Evolutionary conservation across 2,329 filamentous ascomycete species (phyloP), one percentile per base, ranked within the genome.

Genomic region (Aspergillus puulaauensis): DNA sequence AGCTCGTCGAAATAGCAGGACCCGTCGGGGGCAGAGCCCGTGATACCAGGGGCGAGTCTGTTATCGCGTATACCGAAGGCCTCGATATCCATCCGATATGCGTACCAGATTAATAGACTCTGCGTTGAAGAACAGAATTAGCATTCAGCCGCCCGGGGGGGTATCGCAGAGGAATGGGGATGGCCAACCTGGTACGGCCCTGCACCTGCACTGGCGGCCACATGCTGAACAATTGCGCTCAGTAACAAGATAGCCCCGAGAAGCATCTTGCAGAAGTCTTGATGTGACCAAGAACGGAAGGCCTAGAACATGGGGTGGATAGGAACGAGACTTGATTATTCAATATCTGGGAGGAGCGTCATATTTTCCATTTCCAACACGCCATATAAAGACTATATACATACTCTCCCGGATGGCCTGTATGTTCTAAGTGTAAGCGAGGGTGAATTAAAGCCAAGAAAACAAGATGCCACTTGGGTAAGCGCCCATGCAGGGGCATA

Each of bases 1-100:
- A 52, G 44, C 21, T 52, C 50, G n/a, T 52, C 50, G n/a, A 52
- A 43, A 15, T 43, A 44, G 21, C 50, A 52, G 24, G 12, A 37
- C 15, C 39, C 50, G 23, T 43, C 50, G 6, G 50, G 39, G n/a
- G 21, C 50, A 24, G n/a, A 44, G n/a, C 50, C 50, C 9, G 15
- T 19, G 6, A 39, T 35, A 17, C 33, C 33, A 12, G 50, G 35
- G 4, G 50, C 39, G 3, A 52, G 35, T 14, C 19, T 43, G 5
- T 43, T n/a, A 11, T 43, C 14, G 11, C 39, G 6, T 31, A 9
- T n/a, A 6, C 50, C 50, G 19, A 31, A 44, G 17, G 50, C 24
- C 14, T 33, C 14, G 39, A 52, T 52, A 8, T 52, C 39, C 24
- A 52, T 35, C 15, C 39, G 37, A 39, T 52, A 52, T 24, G 39